Percentiles rank a stretch among this genome's conserved stretches.
phyloP scores from a whole-genome alignment of 2,329 filamentous ascomycete species.

The Fusarium pilosicola region DNA sequence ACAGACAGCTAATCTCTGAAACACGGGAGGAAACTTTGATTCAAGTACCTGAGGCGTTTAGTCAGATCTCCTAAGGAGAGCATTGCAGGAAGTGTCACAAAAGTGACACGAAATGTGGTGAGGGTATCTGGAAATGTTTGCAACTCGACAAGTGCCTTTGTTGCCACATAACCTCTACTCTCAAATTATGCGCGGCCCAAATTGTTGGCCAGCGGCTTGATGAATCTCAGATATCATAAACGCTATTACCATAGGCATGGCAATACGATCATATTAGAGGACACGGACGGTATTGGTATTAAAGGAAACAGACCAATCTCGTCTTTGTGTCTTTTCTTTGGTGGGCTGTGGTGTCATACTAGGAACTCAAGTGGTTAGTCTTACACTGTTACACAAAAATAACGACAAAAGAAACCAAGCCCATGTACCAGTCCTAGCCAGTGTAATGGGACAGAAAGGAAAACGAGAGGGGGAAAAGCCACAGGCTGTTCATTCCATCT shows the following conservation, averaged over 20 bases:
- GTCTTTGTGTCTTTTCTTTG: not conserved
- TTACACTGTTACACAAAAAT: not conserved
- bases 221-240: slow-evolving; percentile 11
- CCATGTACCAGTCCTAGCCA: not conserved
- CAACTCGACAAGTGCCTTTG: not conserved
- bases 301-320: not conserved
- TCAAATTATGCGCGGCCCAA: not conserved
- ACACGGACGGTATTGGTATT: not conserved
- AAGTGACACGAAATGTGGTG: not conserved
- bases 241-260: not conserved
- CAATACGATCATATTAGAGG: not conserved
- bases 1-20: slow-evolving; percentile 3
- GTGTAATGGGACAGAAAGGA: not conserved
- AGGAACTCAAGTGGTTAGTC: not conserved
- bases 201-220: not conserved
- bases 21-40: not conserved
- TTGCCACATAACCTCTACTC: slow-evolving; percentile 3
- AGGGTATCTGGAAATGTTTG: not conserved
- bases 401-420: not conserved
- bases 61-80: not conserved
- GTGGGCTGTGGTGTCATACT: not conserved
- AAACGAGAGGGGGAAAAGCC: not conserved
- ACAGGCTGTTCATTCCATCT: slow-evolving; percentile 2
- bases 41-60: not conserved
- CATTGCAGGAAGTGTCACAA: not conserved